Conservation (phyloP, 2,329 filamentous ascomycete genomes). For the Trichoderma afroharzianum region DNA sequence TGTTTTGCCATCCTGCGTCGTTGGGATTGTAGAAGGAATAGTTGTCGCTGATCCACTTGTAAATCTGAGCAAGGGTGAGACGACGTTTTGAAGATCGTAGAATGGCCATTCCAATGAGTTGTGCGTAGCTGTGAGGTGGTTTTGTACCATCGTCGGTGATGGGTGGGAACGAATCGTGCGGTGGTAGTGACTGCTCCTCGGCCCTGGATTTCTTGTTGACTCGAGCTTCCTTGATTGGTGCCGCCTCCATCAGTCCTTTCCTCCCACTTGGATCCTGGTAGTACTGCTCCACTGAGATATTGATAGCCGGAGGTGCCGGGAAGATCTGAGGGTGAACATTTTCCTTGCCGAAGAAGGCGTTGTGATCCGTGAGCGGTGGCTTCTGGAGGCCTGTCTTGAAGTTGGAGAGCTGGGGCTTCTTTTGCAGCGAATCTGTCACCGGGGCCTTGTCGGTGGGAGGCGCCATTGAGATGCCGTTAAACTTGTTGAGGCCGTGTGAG, state of each 20-base stretch:
- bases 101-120: slow-evolving; percentile 95
- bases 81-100: slow-evolving; percentile 77
- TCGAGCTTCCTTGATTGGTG: slow-evolving; percentile 66
- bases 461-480: slow-evolving; percentile 65
- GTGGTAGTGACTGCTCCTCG: slow-evolving; percentile 57
- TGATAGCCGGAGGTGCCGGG: slow-evolving; percentile 45
- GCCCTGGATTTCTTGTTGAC: slow-evolving; percentile 64
- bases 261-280: slow-evolving; percentile 53
- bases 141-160: slow-evolving; percentile 85
- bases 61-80: slow-evolving; percentile 89
- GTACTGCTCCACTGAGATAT: slow-evolving; percentile 49
- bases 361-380: slow-evolving; percentile 37
- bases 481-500: slow-evolving; percentile 48
- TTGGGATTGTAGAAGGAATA: slow-evolving; percentile 82
- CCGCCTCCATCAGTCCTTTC: slow-evolving; percentile 67
- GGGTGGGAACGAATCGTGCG: slow-evolving; percentile 73
- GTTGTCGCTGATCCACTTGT: slow-evolving; percentile 98
- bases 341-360: slow-evolving; percentile 51
- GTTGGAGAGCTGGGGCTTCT: slow-evolving; percentile 60
- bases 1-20: slow-evolving; percentile 96
- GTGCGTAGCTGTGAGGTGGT: slow-evolving; percentile 88
- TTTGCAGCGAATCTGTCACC: slow-evolving; percentile 64
- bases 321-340: slow-evolving; percentile 52
- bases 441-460: slow-evolving; percentile 55
- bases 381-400: slow-evolving; percentile 57